Conservation (phyloP, 495 filamentous ascomycete genomes). For the Penicillium paxilli region DNA sequence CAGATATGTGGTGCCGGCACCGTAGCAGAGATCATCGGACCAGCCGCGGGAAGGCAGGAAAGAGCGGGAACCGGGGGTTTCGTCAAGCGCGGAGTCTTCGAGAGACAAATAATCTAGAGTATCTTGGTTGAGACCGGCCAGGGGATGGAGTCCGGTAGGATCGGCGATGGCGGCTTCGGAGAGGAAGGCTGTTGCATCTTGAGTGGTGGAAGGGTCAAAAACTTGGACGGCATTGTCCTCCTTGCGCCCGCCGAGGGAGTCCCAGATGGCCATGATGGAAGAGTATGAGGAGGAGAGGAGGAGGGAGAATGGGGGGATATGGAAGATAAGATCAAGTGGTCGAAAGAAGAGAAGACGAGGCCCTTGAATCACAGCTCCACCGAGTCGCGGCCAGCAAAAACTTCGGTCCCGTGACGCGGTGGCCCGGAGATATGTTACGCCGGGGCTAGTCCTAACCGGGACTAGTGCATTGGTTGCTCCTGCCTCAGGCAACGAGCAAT, state of each 20-base stretch:
- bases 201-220: conserved; percentile 68
- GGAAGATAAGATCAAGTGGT: conserved; percentile 24
- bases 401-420: conserved; percentile 42
- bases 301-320: not conserved
- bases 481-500: conserved; percentile 21
- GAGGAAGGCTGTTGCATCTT: conserved; percentile 83
- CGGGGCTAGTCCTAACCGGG: conserved; percentile 31
- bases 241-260: conserved; percentile 82
- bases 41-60: conserved; percentile 92
- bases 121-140: conserved; percentile 89
- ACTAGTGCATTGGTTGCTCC: not conserved
- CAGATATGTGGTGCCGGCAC: conserved; percentile 91
- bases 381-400: conserved; percentile 41
- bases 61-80: conserved; percentile 82
- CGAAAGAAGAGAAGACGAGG: conserved; percentile 12
- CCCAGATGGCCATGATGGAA: conserved; percentile 77
- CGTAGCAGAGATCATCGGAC: conserved; percentile 97
- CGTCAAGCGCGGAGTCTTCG: conserved; percentile 85
- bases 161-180: conserved; percentile 70
- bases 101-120: conserved; percentile 90
- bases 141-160: conserved; percentile 85
- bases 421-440: conserved; percentile 23
- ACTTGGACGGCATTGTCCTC: conserved; percentile 57
- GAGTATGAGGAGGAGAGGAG: not conserved
- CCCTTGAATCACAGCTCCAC: conserved; percentile 30